phyloP scores from a whole-genome alignment of 805 yeast species.

The Metschnikowia noctiluminum region DNA sequence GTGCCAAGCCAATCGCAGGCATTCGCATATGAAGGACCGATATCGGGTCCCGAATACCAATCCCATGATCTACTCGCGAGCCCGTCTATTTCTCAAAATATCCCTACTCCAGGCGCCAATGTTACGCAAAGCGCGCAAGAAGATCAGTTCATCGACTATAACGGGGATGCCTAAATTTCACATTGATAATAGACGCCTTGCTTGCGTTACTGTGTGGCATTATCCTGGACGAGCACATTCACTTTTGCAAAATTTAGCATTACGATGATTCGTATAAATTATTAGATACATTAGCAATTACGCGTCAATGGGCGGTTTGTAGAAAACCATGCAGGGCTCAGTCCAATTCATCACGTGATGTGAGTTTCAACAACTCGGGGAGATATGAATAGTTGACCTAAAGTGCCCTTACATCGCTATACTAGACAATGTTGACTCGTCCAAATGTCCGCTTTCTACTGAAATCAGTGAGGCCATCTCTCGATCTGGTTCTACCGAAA shows the following conservation, averaged over 20 bases:
- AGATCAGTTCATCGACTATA: conserved; percentile 27
- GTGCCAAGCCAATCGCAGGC: conserved; percentile 6
- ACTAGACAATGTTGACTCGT: conserved; percentile 2
- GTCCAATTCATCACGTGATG: not conserved
- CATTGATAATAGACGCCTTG: not conserved
- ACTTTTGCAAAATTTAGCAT: too few species aligned
- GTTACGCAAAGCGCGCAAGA: conserved; percentile 15
- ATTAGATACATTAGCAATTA: not conserved
- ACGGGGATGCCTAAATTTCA: conserved; percentile 12
- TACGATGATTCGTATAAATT: not conserved
- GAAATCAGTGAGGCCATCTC: conserved; percentile 22
- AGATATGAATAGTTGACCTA: too few species aligned
- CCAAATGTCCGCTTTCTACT: conserved; percentile 4
- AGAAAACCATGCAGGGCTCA: not conserved
- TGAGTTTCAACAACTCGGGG: not conserved
- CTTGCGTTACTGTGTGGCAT: too few species aligned
- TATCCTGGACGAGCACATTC: too few species aligned
- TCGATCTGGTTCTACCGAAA: conserved; percentile 47
- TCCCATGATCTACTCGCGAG: conserved; percentile 14
- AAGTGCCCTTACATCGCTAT: too few species aligned
- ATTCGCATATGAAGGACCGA: conserved; percentile 12
- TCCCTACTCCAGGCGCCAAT: conserved; percentile 12
- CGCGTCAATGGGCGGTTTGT: not conserved
- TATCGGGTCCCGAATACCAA: conserved; percentile 8
- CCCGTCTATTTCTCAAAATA: conserved; percentile 12